Percentiles rank a stretch among this genome's conserved stretches.
phyloP scores from a whole-genome alignment of 139 green algal species.

The Pleodorina starrii region DNA sequence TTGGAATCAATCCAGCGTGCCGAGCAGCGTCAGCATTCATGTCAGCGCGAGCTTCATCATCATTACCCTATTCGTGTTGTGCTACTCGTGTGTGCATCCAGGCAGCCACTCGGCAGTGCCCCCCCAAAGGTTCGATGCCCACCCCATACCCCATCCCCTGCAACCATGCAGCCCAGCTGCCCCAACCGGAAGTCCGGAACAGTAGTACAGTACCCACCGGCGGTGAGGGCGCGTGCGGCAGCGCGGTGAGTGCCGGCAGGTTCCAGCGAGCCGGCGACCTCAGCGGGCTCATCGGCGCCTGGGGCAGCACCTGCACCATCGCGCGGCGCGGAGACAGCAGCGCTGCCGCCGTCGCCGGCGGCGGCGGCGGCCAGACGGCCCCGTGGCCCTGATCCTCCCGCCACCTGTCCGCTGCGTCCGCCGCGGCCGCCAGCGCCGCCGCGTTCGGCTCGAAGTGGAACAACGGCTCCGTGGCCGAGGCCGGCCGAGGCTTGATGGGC shows the following conservation, averaged over 20 bases:
- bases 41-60: too few species aligned
- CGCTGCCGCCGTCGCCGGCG: slow-evolving; percentile 5
- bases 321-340: slow-evolving; percentile 11
- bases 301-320: background rate
- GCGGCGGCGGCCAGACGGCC: too few species aligned
- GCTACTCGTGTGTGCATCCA: too few species aligned
- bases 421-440: background rate
- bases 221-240: slow-evolving; percentile 38
- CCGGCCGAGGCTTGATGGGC: background rate
- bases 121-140: too few species aligned
- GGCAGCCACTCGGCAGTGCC: too few species aligned
- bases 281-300: background rate
- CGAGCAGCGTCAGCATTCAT: too few species aligned
- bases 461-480: background rate
- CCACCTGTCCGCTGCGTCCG: background rate
- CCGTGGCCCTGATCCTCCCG: too few species aligned
- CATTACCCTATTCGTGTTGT: too few species aligned
- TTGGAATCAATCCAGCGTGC: too few species aligned
- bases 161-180: too few species aligned
- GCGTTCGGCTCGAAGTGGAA: background rate
- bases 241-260: background rate
- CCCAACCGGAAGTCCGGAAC: too few species aligned
- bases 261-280: slow-evolving; percentile 21
- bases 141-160: too few species aligned
- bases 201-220: slow-evolving; percentile 35